phyloP scores from a whole-genome alignment of 768 basidiomycete genomes.

The Leccinellum rugosiceps region DNA sequence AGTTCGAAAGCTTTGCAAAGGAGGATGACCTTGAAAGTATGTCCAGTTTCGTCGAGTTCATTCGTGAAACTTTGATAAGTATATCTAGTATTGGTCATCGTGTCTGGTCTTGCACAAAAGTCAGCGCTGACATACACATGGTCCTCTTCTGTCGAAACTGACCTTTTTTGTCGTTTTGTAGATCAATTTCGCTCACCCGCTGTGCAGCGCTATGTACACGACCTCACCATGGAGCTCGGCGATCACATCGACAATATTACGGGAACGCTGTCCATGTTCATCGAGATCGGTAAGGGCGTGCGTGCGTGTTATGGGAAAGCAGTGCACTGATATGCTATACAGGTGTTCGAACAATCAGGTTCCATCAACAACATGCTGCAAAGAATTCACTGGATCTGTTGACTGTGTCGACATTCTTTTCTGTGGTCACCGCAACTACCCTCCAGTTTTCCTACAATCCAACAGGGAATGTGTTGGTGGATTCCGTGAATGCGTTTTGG shows the following conservation, averaged over 20 bases:
- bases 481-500: conserved; percentile 52
- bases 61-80: conserved; percentile 9
- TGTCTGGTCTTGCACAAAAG: conserved; percentile 48
- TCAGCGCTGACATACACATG: conserved; percentile 11
- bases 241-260: conserved; percentile 53
- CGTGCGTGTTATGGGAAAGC: conserved; percentile 12
- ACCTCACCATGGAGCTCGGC: conserved; percentile 48
- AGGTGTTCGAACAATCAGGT: conserved; percentile 55
- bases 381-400: conserved; percentile 47
- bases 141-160: conserved; percentile 1
- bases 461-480: conserved; percentile 34
- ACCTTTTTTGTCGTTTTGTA: conserved; percentile 14
- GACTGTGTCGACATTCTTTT: conserved; percentile 55
- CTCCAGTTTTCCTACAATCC: conserved; percentile 43
- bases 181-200: conserved; percentile 51
- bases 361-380: conserved; percentile 50
- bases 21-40: conserved; percentile 49
- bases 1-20: conserved; percentile 44
- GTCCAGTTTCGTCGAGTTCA: conserved; percentile 4
- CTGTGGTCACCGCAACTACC: conserved; percentile 49
- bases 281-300: conserved; percentile 46
- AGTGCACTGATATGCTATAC: conserved; percentile 25
- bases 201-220: conserved; percentile 54
- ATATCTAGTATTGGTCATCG: conserved; percentile 46
- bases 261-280: conserved; percentile 46